phyloP scores from a whole-genome alignment of 164 flowering plant species.

The Taxillus chinensis region DNA sequence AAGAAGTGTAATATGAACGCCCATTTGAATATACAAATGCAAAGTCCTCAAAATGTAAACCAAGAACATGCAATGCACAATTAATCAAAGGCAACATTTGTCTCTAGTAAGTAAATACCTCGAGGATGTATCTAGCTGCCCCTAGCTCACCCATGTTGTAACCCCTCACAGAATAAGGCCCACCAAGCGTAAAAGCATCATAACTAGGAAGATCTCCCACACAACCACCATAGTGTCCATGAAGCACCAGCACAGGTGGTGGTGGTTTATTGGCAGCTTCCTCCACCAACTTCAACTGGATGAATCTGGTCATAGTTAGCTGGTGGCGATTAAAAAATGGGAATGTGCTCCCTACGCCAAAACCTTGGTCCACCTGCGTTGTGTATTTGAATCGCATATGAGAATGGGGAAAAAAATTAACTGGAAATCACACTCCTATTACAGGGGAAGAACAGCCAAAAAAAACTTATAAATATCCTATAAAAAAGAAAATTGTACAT shows the following conservation, averaged over 20 bases:
- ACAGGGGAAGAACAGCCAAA: no score
- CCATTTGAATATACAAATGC: no score
- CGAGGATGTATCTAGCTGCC: constrained; percentile 90
- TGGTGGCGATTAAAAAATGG: constrained; percentile 98
- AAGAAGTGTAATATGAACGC: no score
- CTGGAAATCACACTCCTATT: no score
- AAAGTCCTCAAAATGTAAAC: no score
- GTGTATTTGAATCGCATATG: background rate
- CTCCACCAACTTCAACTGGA: constrained; percentile 75
- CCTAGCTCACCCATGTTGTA: constrained; percentile 99
- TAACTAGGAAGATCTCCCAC: constrained; percentile 98
- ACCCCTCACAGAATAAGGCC: constrained; percentile 97
- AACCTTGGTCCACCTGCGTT: constrained; percentile 90
- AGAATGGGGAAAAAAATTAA: background rate
- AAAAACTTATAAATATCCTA: no score
- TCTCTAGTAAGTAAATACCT: constrained; percentile 35
- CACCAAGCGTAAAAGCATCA: constrained; percentile 94
- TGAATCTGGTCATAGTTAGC: constrained; percentile 66
- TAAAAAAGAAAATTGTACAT: no score
- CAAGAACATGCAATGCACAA: no score
- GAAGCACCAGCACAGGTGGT: constrained; percentile 92
- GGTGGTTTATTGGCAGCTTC: constrained; percentile 89
- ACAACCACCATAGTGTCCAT: constrained; percentile 97
- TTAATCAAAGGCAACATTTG: no score
- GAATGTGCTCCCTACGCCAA: constrained; percentile 83